phyloP scores from a whole-genome alignment of 805 yeast species.

The Ogataea chonburiensis region DNA sequence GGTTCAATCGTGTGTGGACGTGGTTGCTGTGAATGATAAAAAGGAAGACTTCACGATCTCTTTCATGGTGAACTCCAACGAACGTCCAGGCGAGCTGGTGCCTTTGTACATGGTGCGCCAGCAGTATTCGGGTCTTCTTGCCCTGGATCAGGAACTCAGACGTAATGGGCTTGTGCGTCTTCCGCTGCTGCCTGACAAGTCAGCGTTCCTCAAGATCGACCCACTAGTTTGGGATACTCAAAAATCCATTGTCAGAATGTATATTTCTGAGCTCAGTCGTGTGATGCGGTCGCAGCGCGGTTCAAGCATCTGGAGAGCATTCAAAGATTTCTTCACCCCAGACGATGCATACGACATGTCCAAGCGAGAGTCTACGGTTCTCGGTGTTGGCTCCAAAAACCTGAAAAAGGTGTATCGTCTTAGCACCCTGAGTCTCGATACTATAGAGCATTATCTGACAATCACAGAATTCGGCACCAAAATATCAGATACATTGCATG shows the following conservation, averaged over 20 bases:
- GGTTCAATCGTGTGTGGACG: conserved; percentile 33
- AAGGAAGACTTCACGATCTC: conserved; percentile 59
- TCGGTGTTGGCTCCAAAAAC: conserved; percentile 26
- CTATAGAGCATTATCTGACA: conserved; percentile 24
- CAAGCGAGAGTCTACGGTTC: conserved; percentile 26
- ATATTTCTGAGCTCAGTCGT: conserved; percentile 30
- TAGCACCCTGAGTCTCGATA: conserved; percentile 19
- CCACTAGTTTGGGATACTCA: conserved; percentile 36
- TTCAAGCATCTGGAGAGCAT: conserved; percentile 25
- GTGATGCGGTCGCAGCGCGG: conserved; percentile 22
- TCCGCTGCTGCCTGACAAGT: conserved; percentile 29
- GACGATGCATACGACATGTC: conserved; percentile 27
- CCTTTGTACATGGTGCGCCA: conserved; percentile 67
- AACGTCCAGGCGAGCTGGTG: conserved; percentile 52
- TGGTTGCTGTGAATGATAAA: conserved; percentile 34
- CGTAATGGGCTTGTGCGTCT: conserved; percentile 32
- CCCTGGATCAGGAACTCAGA: conserved; percentile 61
- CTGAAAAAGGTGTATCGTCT: conserved; percentile 27
- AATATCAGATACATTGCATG: conserved; percentile 21
- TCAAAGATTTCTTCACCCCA: conserved; percentile 31
- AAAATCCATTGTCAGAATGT: conserved; percentile 32
- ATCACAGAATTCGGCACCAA: conserved; percentile 25
- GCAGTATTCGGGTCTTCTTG: conserved; percentile 54
- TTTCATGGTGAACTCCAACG: conserved; percentile 62
- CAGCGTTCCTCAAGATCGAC: conserved; percentile 29